Percentiles rank a stretch among this genome's conserved stretches.
phyloP scores from a whole-genome alignment of 1,284 basidiomycete genomes.

The Boletus putidus region DNA sequence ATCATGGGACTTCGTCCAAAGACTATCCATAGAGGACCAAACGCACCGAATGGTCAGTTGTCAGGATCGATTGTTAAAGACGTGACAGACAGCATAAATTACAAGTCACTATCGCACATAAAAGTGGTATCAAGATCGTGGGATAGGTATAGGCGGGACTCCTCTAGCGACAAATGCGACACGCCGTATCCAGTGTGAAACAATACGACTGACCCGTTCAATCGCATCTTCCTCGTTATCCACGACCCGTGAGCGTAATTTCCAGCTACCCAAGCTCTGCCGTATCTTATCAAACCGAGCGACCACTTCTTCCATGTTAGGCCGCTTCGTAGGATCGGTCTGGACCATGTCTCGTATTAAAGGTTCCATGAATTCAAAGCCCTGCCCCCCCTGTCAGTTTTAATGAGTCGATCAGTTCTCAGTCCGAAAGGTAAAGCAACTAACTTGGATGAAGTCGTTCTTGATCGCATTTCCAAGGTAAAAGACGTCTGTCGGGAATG shows the following conservation, averaged over 20 bases:
- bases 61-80: too few species aligned
- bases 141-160: constrained; percentile 3
- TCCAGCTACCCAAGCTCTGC: constrained; percentile 15
- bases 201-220: not conserved
- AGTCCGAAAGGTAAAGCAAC: not conserved
- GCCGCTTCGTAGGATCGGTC: constrained; percentile 32
- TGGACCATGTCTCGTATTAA: constrained; percentile 37
- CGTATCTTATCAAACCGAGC: constrained; percentile 28
- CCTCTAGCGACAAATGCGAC: constrained; percentile 4
- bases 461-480: constrained; percentile 20
- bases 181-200: constrained; percentile 18
- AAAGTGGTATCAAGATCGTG: not conserved
- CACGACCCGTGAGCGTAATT: constrained; percentile 26
- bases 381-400: not conserved
- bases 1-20: not conserved
- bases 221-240: not conserved
- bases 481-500: constrained; percentile 24
- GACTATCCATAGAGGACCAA: not conserved
- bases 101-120: not conserved
- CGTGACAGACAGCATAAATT: not conserved
- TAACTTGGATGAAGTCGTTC: constrained; percentile 17
- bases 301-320: constrained; percentile 38
- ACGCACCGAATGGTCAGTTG: not conserved
- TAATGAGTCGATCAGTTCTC: not conserved
- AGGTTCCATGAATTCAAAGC: constrained; percentile 35